phyloP scores from a whole-genome alignment of 768 basidiomycete genomes.

The Suillus decipiens region DNA sequence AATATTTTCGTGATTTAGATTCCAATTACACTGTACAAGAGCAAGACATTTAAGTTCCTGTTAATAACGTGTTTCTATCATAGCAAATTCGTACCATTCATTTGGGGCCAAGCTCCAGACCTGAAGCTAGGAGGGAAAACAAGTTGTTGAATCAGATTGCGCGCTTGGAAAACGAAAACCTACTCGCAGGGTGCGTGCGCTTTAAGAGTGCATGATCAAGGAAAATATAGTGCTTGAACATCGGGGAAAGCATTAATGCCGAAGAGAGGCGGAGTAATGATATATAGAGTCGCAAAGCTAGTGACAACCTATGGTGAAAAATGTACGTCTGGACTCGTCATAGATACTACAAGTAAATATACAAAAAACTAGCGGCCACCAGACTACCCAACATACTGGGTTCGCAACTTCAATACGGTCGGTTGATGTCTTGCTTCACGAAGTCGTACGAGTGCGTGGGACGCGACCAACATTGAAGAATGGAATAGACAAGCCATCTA shows the following conservation, averaged over 20 bases:
- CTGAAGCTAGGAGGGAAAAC: background rate
- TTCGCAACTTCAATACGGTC: slow-evolving; percentile 26
- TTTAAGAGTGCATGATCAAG: background rate
- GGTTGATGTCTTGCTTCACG: slow-evolving; percentile 45
- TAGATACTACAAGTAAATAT: background rate
- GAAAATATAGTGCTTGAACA: background rate
- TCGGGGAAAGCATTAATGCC: background rate
- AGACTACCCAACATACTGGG: slow-evolving; percentile 48
- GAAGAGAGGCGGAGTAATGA: background rate
- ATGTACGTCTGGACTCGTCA: background rate
- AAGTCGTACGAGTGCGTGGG: slow-evolving; percentile 46
- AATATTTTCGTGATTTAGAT: background rate
- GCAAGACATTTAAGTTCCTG: background rate
- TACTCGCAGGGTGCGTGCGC: background rate
- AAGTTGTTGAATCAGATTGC: background rate
- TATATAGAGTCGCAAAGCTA: background rate
- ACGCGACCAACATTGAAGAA: slow-evolving; percentile 58
- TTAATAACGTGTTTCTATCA: background rate
- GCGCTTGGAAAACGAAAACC: background rate
- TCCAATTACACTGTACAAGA: background rate
- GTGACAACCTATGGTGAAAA: background rate
- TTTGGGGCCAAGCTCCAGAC: background rate
- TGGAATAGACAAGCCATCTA: slow-evolving; percentile 68
- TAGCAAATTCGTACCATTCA: background rate
- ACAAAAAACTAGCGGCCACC: background rate